phyloP scores from a whole-genome alignment of 305 asterid species.

The Fraxinus nigra region DNA sequence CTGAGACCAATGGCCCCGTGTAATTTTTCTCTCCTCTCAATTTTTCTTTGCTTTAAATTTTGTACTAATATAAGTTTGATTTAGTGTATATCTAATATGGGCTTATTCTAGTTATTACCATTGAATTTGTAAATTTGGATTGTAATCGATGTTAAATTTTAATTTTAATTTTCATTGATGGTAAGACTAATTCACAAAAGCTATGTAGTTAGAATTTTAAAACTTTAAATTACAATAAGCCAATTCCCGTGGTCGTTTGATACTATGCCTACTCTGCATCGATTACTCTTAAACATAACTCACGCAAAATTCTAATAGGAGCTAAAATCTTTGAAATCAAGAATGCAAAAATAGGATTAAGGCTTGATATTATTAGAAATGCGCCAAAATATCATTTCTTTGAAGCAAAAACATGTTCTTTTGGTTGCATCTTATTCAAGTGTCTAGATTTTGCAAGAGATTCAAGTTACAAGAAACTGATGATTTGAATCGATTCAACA shows the following conservation, averaged over 20 bases:
- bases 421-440: background rate
- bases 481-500: conserved; percentile 32
- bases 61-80: background rate
- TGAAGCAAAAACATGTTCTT: background rate
- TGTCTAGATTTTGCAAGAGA: conserved; percentile 13
- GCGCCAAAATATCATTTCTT: background rate
- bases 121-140: background rate
- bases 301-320: background rate
- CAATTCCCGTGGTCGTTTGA: background rate
- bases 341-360: background rate
- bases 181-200: background rate
- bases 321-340: background rate
- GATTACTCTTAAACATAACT: background rate
- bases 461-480: conserved; percentile 22
- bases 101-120: background rate
- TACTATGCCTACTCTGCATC: background rate
- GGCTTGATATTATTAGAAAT: background rate
- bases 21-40: conserved; percentile 35
- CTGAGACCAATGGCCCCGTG: conserved; percentile 73
- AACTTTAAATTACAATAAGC: background rate
- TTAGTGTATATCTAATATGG: background rate
- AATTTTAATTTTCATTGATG: background rate
- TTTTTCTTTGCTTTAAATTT: conserved; percentile 8
- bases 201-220: background rate
- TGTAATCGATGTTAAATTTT: background rate